A percentile compares a stretch with the other conserved stretches of the same genome.
Evolutionary conservation across 1,139 yeast species (phyloP).

Genomic region (Zygoascus hellenicus): DNA sequence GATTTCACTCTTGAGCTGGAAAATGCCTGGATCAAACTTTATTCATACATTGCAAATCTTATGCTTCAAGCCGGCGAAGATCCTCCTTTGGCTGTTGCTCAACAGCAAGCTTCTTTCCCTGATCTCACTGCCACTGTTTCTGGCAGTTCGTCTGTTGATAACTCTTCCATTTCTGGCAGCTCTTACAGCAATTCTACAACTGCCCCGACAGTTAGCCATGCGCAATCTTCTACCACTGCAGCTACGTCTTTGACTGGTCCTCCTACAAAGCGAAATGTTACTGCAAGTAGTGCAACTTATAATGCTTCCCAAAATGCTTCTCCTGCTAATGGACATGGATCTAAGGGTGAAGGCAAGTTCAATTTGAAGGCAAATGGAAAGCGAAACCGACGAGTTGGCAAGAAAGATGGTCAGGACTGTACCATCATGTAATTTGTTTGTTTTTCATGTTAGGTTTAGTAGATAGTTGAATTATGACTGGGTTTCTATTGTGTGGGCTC

Average conservation of each 20-base stretch:
- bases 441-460: background rate
- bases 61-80: conserved; percentile 61
- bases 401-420: conserved; percentile 14
- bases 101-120: conserved; percentile 3
- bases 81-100: conserved; percentile 34
- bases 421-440: conserved; percentile 7
- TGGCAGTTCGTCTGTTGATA: conserved; percentile 8
- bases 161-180: conserved; percentile 3
- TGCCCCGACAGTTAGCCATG: background rate
- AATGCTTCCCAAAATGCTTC: conserved; percentile 1
- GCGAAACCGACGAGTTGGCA: conserved; percentile 7
- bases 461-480: background rate
- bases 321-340: background rate
- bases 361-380: conserved; percentile 2
- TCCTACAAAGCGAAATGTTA: background rate
- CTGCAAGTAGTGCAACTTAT: conserved; percentile 1
- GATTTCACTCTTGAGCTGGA: conserved; percentile 45
- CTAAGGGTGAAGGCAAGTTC: background rate
- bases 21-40: conserved; percentile 65
- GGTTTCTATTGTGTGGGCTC: background rate
- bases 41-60: conserved; percentile 54
- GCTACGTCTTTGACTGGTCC: conserved; percentile 1
- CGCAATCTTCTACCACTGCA: background rate
- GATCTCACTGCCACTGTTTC: conserved; percentile 10
- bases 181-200: conserved; percentile 1